These are phyloP conservation scores for Vitis cinerea DNA, from an alignment of 164 flowering plant species.

Conservation along the genomic window DNA sequence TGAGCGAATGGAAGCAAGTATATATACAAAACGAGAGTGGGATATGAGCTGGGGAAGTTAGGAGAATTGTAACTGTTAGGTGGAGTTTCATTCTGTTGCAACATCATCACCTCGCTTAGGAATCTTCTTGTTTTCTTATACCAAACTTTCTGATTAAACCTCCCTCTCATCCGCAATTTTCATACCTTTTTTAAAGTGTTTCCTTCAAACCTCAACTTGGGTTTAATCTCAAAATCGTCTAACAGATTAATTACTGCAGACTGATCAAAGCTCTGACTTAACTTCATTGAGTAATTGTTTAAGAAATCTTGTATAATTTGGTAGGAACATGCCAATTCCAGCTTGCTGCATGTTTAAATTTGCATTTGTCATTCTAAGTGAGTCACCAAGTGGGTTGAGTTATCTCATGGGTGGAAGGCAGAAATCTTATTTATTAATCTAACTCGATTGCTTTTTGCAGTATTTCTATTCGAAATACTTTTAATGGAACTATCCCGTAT, in stretches of 20 bases:
- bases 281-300: no score
- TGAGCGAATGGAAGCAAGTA: conserved; percentile 2
- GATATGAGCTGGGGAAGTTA: conserved; percentile 8
- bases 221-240: background rate
- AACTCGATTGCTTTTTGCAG: no score
- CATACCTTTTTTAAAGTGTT: background rate
- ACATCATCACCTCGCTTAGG: conserved; percentile 30
- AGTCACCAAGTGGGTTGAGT: no score
- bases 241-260: background rate
- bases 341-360: no score
- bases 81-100: conserved; percentile 26
- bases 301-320: no score
- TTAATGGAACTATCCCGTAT: no score
- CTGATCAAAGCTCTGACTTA: no score
- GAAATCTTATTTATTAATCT: no score
- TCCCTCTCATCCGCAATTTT: conserved; percentile 39
- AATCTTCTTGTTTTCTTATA: conserved; percentile 24
- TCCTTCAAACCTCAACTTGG: conserved; percentile 20
- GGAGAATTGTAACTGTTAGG: conserved; percentile 35
- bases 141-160: conserved; percentile 62
- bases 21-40: background rate
- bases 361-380: no score
- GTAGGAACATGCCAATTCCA: no score
- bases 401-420: no score
- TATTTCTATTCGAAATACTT: no score